A percentile compares a stretch with the other conserved stretches of the same genome.
phyloP scores from a whole-genome alignment of 139 green algal genomes.

The Chlamydomonas sphaeroides region DNA sequence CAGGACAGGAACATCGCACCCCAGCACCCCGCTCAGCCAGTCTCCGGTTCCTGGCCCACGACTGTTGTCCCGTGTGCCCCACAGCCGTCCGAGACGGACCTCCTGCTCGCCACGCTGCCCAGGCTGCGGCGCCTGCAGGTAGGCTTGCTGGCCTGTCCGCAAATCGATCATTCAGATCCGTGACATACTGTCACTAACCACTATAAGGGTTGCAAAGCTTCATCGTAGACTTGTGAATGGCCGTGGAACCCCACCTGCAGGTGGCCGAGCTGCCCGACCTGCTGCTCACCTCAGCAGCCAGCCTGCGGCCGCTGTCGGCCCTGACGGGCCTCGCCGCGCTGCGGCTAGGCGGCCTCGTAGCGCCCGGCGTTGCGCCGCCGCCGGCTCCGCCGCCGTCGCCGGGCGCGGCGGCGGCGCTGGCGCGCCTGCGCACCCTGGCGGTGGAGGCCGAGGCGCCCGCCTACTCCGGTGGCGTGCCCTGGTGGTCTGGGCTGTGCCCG shows the following conservation, averaged over 20 bases:
- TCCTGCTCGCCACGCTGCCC: background rate
- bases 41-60: background rate
- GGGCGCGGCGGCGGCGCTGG: background rate
- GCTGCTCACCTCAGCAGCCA: conserved; percentile 1
- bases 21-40: no score
- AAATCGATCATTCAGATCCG: no score
- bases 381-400: background rate
- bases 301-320: background rate
- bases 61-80: background rate
- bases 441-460: conserved; percentile 6
- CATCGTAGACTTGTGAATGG: no score
- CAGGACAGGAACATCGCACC: no score
- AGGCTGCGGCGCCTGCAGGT: background rate
- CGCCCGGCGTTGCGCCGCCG: background rate
- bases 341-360: conserved; percentile 25
- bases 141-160: no score
- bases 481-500: conserved; percentile 4
- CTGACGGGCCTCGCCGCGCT: background rate
- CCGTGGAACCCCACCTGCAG: no score
- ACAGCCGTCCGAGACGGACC: conserved; percentile 30
- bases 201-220: no score
- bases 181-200: no score
- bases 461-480: conserved; percentile 27
- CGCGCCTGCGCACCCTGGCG: background rate
- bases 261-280: conserved; percentile 34